These are phyloP conservation scores for Penicillium sp. DNA, from an alignment of 2,329 filamentous ascomycete species.

Conservation along the genomic window DNA sequence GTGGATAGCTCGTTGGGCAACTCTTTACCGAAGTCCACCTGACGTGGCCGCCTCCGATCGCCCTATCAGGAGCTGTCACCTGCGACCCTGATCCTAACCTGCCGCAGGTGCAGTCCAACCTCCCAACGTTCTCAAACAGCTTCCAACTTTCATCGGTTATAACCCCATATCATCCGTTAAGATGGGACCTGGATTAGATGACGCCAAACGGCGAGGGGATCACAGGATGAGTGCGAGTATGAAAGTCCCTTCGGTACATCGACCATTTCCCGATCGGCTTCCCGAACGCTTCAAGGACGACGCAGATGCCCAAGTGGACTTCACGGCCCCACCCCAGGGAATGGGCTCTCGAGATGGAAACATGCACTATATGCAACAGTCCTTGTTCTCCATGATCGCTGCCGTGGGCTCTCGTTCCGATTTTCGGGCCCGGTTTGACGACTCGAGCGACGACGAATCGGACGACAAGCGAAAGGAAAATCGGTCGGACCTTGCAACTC, in stretches of 20 bases:
- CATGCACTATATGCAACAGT: conserved; percentile 80
- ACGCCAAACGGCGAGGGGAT: conserved; percentile 42
- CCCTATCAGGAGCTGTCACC: conserved; percentile 23
- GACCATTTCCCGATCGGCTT: conserved; percentile 51
- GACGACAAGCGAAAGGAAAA: conserved; percentile 25
- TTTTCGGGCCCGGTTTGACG: conserved; percentile 78
- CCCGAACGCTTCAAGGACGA: conserved; percentile 60
- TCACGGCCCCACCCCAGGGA: conserved; percentile 54
- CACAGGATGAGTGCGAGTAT: conserved; percentile 45
- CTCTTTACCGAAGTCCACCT: not conserved
- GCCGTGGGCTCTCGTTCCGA: conserved; percentile 81
- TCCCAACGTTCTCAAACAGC: not conserved
- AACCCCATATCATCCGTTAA: conserved; percentile 8
- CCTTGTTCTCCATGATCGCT: conserved; percentile 88
- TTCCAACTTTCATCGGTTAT: conserved; percentile 4
- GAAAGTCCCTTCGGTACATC: conserved; percentile 42
- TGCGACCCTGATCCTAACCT: conserved; percentile 12
- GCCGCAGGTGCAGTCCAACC: not conserved
- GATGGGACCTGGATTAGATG: conserved; percentile 41
- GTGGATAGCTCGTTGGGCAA: not conserved
- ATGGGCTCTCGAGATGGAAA: conserved; percentile 41
- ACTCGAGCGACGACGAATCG: conserved; percentile 69
- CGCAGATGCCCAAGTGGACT: conserved; percentile 62
- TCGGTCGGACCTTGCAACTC: conserved; percentile 8
- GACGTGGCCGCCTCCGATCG: conserved; percentile 8